Evolutionary conservation across 768 basidiomycete genomes (phyloP).

Genomic region (Cubamyces sp.): DNA sequence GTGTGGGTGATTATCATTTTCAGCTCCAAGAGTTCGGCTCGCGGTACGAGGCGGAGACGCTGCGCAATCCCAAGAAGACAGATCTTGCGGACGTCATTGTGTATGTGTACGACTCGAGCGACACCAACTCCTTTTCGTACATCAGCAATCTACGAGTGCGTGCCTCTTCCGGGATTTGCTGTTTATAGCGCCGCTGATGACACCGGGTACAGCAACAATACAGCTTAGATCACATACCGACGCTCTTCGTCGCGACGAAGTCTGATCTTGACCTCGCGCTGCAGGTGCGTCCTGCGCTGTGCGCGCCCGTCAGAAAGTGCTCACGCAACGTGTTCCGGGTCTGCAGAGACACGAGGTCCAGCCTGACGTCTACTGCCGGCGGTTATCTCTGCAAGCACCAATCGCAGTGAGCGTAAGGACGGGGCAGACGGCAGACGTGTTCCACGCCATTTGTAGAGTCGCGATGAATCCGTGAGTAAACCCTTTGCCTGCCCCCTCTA

Average conservation of each 20-base stretch:
- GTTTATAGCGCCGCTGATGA: conserved; percentile 14
- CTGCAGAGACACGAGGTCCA: conserved; percentile 94
- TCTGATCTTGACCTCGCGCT: conserved; percentile 96
- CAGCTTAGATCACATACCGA: conserved; percentile 91
- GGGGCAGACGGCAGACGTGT: conserved; percentile 84
- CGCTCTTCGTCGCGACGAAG: conserved; percentile 98
- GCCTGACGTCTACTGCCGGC: conserved; percentile 94
- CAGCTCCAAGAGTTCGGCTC: conserved; percentile 98
- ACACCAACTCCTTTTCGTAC: conserved; percentile 98
- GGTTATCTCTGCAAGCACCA: conserved; percentile 88
- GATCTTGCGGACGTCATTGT: conserved; percentile 93
- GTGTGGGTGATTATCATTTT: background rate
- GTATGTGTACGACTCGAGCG: conserved; percentile 96
- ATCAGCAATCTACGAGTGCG: conserved; percentile 92
- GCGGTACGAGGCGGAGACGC: conserved; percentile 88
- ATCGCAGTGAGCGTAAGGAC: conserved; percentile 92
- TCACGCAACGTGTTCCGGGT: conserved; percentile 17
- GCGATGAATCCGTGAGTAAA: conserved; percentile 77
- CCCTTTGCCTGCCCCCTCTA: background rate
- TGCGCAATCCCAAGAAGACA: conserved; percentile 88
- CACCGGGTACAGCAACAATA: conserved; percentile 83
- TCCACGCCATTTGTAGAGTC: conserved; percentile 81
- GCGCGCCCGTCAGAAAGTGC: background rate
- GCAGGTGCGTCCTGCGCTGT: conserved; percentile 58
- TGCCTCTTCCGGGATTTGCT: conserved; percentile 14